Evolutionary conservation across 805 yeast genomes (phyloP).

Genomic region (Suhomyces pyralidae): DNA sequence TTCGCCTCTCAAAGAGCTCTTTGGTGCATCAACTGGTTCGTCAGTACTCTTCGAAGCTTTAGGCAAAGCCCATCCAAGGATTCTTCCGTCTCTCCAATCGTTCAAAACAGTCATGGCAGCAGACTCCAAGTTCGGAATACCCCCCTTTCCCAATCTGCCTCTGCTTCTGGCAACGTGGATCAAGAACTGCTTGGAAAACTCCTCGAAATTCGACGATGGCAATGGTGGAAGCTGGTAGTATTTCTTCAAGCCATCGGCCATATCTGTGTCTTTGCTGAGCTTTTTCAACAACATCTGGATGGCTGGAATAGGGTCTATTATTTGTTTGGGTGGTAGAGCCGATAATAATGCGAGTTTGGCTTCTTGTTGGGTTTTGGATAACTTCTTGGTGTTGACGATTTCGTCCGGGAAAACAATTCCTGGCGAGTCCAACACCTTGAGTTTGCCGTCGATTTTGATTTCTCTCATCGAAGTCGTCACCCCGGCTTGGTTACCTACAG

Average conservation of each 20-base stretch:
- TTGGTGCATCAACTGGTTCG: constrained; percentile 27
- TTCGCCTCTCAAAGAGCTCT: constrained; percentile 41
- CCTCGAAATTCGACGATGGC: constrained; percentile 67
- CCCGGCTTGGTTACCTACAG: constrained; percentile 97
- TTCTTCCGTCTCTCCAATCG: constrained; percentile 97
- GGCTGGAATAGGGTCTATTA: constrained; percentile 81
- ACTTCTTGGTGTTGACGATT: constrained; percentile 35
- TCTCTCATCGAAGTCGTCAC: constrained; percentile 90
- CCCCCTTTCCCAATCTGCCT: constrained; percentile 91
- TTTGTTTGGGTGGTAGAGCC: constrained; percentile 84
- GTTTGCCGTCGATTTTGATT: constrained; percentile 85
- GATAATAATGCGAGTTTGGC: constrained; percentile 87
- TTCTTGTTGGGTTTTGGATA: constrained; percentile 60
- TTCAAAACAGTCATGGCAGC: constrained; percentile 81
- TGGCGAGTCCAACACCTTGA: constrained; percentile 90
- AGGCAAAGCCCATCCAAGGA: constrained; percentile 87
- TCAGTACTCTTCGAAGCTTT: constrained; percentile 46
- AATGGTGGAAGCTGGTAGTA: constrained; percentile 80
- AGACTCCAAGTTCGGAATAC: constrained; percentile 82
- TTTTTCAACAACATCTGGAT: constrained; percentile 73
- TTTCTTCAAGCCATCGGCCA: constrained; percentile 71
- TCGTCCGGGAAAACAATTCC: constrained; percentile 94
- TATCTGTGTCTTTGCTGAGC: constrained; percentile 66
- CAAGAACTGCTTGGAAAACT: constrained; percentile 79
- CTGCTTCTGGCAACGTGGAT: constrained; percentile 90